Conservation (phyloP, 1,284 basidiomycete species). For the Ceratobasidium sp. region DNA sequence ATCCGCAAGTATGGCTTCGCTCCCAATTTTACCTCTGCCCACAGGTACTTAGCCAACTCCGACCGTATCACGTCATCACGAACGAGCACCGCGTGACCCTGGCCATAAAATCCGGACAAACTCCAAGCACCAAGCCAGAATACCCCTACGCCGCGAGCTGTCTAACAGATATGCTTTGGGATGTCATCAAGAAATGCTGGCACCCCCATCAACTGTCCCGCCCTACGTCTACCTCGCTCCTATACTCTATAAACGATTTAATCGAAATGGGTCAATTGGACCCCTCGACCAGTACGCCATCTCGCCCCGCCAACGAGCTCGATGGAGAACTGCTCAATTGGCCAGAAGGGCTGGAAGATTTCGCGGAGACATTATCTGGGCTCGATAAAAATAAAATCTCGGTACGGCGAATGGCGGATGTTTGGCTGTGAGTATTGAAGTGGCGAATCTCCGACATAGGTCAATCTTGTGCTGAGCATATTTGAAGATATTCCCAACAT, state of each 20-base stretch:
- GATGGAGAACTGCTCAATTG: slow-evolving; percentile 2
- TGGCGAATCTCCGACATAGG: too few relatives aligned
- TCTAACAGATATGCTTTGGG: slow-evolving; percentile 18
- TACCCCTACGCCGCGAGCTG: slow-evolving; percentile 29
- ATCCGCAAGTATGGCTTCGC: too few relatives aligned
- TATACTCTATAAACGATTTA: slow-evolving; percentile 9
- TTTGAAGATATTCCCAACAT: neutral
- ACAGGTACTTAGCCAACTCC: slow-evolving; percentile 32
- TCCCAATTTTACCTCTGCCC: too few relatives aligned
- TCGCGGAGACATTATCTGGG: neutral
- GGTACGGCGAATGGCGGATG: slow-evolving; percentile 15
- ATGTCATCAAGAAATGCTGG: slow-evolving; percentile 16
- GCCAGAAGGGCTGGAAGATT: slow-evolving; percentile 10
- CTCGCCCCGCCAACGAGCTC: neutral
- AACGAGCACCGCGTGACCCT: slow-evolving; percentile 23
- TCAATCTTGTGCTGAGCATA: neutral
- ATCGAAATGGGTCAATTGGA: slow-evolving; percentile 3
- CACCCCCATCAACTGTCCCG: slow-evolving; percentile 1
- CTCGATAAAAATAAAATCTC: slow-evolving; percentile 16
- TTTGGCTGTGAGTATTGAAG: slow-evolving; percentile 11
- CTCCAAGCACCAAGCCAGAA: slow-evolving; percentile 9
- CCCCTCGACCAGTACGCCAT: neutral
- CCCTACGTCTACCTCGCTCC: slow-evolving; percentile 5
- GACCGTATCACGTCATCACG: slow-evolving; percentile 31
- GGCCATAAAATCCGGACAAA: slow-evolving; percentile 15